Conservation (phyloP, 2,329 filamentous ascomycete species). For the Dryadomyces sulphureus region DNA sequence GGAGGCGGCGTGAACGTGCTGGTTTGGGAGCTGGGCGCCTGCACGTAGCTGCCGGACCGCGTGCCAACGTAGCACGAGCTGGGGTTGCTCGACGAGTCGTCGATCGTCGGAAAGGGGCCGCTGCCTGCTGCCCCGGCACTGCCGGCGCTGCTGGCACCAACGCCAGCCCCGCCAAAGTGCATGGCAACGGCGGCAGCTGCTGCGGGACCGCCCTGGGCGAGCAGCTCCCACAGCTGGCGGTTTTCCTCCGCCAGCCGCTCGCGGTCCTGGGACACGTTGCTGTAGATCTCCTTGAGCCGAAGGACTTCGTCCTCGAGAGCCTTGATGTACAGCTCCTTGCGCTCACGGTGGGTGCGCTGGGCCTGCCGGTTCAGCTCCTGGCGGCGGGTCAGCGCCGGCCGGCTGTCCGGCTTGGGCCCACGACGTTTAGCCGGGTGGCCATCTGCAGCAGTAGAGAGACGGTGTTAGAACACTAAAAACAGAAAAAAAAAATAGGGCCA, state of each 20-base stretch:
- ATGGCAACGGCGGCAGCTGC: constrained; percentile 4
- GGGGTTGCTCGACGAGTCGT: constrained; percentile 30
- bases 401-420: constrained; percentile 92
- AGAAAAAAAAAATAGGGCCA: background rate
- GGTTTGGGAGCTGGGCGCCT: constrained; percentile 24
- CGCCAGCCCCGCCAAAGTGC: too few species aligned
- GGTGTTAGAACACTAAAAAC: too few species aligned
- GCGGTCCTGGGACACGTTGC: constrained; percentile 59
- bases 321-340: constrained; percentile 94
- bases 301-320: constrained; percentile 83
- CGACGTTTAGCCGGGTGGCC: constrained; percentile 76
- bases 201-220: constrained; percentile 37
- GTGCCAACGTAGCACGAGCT: constrained; percentile 39
- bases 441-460: constrained; percentile 32
- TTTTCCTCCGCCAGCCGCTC: constrained; percentile 68
- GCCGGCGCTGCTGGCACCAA: background rate
- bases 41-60: constrained; percentile 46
- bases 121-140: constrained; percentile 10
- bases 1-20: constrained; percentile 33
- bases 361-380: constrained; percentile 94
- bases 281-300: constrained; percentile 74
- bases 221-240: constrained; percentile 46
- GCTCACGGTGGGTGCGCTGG: constrained; percentile 84
- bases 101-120: constrained; percentile 10
- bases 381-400: constrained; percentile 77